Conservation (phyloP, 1,284 basidiomycete genomes). For the Hypsizygus ulmarius region DNA sequence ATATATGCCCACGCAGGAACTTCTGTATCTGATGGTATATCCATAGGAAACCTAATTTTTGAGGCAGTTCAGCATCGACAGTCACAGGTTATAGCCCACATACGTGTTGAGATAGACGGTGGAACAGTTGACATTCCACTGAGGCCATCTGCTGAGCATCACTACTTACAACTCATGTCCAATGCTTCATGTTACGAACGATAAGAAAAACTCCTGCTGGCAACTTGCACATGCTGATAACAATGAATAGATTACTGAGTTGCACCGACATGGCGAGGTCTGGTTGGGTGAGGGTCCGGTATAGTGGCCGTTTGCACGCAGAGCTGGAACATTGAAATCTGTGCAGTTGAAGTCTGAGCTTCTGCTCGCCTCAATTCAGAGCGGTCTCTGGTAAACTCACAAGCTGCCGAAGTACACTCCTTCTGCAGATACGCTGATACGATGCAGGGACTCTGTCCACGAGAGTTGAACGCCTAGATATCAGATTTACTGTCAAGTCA, state of each 20-base stretch:
- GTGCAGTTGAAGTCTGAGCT: neutral
- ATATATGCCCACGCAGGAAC: conserved; percentile 5
- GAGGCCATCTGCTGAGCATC: conserved; percentile 11
- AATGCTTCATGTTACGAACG: conserved; percentile 2
- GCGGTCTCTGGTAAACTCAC: neutral
- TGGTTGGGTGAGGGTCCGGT: conserved; percentile 1
- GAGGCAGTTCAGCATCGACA: neutral
- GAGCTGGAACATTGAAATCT: conserved; percentile 8
- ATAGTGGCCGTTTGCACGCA: conserved; percentile 1
- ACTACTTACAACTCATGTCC: neutral
- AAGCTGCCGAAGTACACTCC: conserved; percentile 11
- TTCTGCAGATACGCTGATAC: conserved; percentile 20
- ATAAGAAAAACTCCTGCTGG: conserved; percentile 6
- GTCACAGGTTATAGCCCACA: neutral
- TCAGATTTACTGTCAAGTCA: neutral
- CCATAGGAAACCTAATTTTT: conserved; percentile 1
- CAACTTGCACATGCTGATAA: conserved; percentile 16
- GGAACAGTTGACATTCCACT: conserved; percentile 15
- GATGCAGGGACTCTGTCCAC: conserved; percentile 20
- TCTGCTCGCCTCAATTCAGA: neutral
- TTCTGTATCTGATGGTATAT: conserved; percentile 3
- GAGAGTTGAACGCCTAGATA: conserved; percentile 19
- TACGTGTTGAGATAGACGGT: conserved; percentile 11
- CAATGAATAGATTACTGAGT: conserved; percentile 17
- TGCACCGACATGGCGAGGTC: conserved; percentile 14